Evolutionary conservation across 371 early-diverging fungal species (phyloP), one percentile per base, ranked within the genome.

Genomic region (Syncephalis fuscata): DNA sequence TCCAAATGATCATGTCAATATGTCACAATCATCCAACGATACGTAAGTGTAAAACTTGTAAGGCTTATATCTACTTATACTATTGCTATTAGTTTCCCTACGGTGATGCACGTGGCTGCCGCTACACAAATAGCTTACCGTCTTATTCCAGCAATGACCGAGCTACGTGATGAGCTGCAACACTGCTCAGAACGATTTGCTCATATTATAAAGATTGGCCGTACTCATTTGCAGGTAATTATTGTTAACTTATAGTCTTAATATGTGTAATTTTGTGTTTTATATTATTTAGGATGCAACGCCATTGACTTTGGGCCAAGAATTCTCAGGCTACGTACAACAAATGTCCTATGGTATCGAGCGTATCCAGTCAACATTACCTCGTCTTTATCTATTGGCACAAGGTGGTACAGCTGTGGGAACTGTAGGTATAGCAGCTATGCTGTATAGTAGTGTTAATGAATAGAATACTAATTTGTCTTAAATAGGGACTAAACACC

Each of bases 1-100:
- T 65, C 95, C 95, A 47, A 94, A 95, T 68, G 95, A 95, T 62
- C 92, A 92, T 51, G 92, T 93, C 59, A 95, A 95, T 74, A 91
- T 84, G 78, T 78, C 80, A 55, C 94, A 93, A 67, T 92, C 92
- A 15, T 89, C 91, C 39, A 94, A 94, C 56, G 95, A 94, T 61
- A 85, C 92, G 72, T 76, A 55, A 60, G 64, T 60, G 24, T 11
- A 19, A n/a, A 26, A 14, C 19, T 20, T 32, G 16, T 16, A 17
- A 27, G 14, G 32, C 32, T 43, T n/a, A 25, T 45, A 26, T 19
- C 23, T 15, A 21, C 17, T 9, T 2, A 11, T 3, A 21, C 46
- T 27, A 21, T n/a, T 5, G 14, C n/a, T n/a, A n/a, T 15, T 45
- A 70, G 70, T 39, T 95, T 95, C 73, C 95, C 95, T 36, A 93